Conservation (phyloP, 331 rosid genomes). For the Pyracantha coccinea region DNA sequence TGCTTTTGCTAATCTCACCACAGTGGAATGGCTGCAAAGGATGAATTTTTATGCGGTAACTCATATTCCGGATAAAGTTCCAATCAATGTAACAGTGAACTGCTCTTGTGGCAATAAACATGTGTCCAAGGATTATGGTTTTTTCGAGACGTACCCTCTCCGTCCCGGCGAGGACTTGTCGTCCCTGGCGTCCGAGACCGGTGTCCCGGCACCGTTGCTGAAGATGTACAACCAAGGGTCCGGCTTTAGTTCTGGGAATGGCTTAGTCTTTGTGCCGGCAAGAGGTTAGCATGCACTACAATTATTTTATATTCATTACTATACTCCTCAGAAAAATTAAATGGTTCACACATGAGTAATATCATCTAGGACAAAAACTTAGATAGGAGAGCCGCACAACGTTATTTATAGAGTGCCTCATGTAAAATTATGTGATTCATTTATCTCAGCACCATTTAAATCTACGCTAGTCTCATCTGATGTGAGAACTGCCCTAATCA, state of each 20-base stretch:
- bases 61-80: slow-evolving; percentile 13
- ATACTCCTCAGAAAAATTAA: too few relatives aligned
- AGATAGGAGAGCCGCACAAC: too few relatives aligned
- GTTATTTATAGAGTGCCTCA: too few relatives aligned
- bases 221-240: slow-evolving; percentile 35
- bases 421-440: too few relatives aligned
- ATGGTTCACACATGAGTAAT: too few relatives aligned
- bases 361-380: too few relatives aligned
- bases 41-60: slow-evolving; percentile 12
- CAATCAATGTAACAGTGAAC: slow-evolving; percentile 41
- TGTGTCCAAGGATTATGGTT: slow-evolving; percentile 44
- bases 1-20: slow-evolving; percentile 39
- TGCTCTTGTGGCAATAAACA: slow-evolving; percentile 49
- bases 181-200: slow-evolving; percentile 16
- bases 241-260: slow-evolving; percentile 42
- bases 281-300: slow-evolving; percentile 32
- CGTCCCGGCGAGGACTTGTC: slow-evolving; percentile 26
- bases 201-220: slow-evolving; percentile 17
- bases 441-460: too few relatives aligned
- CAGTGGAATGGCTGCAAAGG: slow-evolving; percentile 24
- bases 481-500: too few relatives aligned
- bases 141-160: slow-evolving; percentile 59
- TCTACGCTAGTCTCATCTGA: too few relatives aligned
- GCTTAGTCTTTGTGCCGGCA: slow-evolving; percentile 71
- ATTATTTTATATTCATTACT: neutral